These are phyloP conservation scores for Ganoderma leucocontextum DNA, from an alignment of 1,284 basidiomycete genomes.

Conservation along the genomic window DNA sequence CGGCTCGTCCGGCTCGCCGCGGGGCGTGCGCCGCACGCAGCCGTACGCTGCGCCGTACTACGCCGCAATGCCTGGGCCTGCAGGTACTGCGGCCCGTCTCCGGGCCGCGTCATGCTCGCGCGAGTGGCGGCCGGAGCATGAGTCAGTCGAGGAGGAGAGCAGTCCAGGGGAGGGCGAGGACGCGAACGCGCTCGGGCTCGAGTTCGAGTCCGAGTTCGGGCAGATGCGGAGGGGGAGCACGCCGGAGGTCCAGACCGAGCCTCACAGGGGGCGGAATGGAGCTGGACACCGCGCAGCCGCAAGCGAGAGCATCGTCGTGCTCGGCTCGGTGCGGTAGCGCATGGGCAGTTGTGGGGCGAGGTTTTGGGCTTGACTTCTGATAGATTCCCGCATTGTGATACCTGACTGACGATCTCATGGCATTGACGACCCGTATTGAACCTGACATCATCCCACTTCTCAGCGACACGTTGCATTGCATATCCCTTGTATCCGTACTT, in stretches of 20 bases:
- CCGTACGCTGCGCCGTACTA: slow-evolving; percentile 53
- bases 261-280: slow-evolving; percentile 7
- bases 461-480: slow-evolving; percentile 5
- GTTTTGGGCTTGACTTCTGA: neutral
- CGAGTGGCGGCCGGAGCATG: slow-evolving; percentile 24
- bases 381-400: neutral
- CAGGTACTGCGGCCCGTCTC: slow-evolving; percentile 1
- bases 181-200: slow-evolving; percentile 23
- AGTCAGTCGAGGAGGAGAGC: slow-evolving; percentile 28
- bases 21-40: slow-evolving; percentile 45
- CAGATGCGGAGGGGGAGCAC: neutral
- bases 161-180: slow-evolving; percentile 13
- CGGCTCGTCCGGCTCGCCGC: slow-evolving; percentile 20
- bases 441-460: neutral
- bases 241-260: slow-evolving; percentile 12
- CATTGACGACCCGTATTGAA: slow-evolving; percentile 1
- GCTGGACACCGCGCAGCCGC: slow-evolving; percentile 19
- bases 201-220: slow-evolving; percentile 11
- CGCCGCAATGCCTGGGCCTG: slow-evolving; percentile 43
- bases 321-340: neutral
- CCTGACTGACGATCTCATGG: slow-evolving; percentile 4
- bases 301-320: slow-evolving; percentile 23
- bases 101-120: slow-evolving; percentile 24
- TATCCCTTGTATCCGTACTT: neutral
- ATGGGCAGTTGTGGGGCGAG: neutral